Evolutionary conservation across 2,329 filamentous ascomycete species (phyloP), one percentile per base, ranked within the genome.

Genomic region (Allantophomopsis lycopodina): DNA sequence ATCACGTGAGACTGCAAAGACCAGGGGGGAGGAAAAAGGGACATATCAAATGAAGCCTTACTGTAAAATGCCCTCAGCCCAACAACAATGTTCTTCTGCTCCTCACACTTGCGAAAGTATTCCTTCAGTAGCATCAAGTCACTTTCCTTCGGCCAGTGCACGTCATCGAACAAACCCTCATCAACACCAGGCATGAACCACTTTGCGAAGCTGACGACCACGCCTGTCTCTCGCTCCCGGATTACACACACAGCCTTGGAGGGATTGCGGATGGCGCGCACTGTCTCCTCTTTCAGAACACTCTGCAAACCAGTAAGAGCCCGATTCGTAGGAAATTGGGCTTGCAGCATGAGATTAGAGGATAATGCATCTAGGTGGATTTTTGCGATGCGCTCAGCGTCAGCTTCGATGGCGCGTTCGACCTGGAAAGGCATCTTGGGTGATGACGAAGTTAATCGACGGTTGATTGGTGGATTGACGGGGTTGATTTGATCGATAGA

Each of bases 331-430:
- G 52, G 51, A 32, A 53, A 55, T 33, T 53, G 49, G 2, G 44
- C 49, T 38, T 49, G 48, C 7, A 53, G 42, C 10, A 54, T 42
- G 12, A 38, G 14, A 31, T 52, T 53, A 8, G 36, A 36, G 31
- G 52, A 32, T 42, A 56, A 42, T 48, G 61, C 37, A 40, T 46
- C 33, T 49, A 55, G 50, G 44, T 61, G 44, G 8, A 53, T 41
- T 7, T 38, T 35, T 14, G 51, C 50, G 20, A 55, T 52, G 13
- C 33, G 32, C 4, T 49, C 44, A 5, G 44, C 50, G 40, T 54
- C 50, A 35, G 21, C 43, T 10, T 28, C 40, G 2, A 34, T 45
- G 14, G 50, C 52, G 23, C 8, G 23, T 28, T 28, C 23, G 3
- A 28, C 23, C 11, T 28, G 23, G 10, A 28, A 28, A 28, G 23